Evolutionary conservation across 352 stramenopile genomes (phyloP).

Genomic region (Salisapilia sapeloensis): DNA sequence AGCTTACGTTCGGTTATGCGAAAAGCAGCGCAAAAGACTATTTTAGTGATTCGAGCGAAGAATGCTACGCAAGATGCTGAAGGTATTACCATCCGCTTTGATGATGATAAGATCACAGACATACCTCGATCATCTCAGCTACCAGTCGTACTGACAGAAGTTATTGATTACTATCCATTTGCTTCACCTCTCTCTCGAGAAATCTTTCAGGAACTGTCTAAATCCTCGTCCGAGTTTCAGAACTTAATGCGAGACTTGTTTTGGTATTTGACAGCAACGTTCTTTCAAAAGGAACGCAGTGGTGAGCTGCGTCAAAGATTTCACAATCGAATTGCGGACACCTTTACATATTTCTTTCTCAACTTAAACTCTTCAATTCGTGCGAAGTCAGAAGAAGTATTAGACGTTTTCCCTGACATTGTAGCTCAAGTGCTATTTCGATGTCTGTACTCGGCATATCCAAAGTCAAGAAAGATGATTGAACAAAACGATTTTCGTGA

Average conservation of each 20-base stretch:
- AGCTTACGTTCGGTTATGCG: constrained; percentile 47
- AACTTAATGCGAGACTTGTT: constrained; percentile 56
- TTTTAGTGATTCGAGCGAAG: constrained; percentile 52
- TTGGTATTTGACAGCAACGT: constrained; percentile 42
- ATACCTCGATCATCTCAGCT: constrained; percentile 33
- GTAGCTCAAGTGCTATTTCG: constrained; percentile 45
- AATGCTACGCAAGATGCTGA: constrained; percentile 51
- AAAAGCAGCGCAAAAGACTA: constrained; percentile 47
- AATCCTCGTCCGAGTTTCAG: constrained; percentile 19
- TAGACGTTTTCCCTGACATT: constrained; percentile 35
- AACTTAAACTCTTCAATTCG: constrained; percentile 28
- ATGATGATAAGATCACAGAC: constrained; percentile 21
- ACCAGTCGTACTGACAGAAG: constrained; percentile 20
- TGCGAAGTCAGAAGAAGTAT: constrained; percentile 28
- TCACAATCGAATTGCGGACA: constrained; percentile 48
- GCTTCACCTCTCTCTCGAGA: constrained; percentile 9
- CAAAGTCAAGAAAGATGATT: constrained; percentile 33
- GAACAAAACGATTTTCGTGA: constrained; percentile 10
- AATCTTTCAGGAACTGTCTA: constrained; percentile 29
- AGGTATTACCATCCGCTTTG: constrained; percentile 42
- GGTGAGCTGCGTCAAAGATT: constrained; percentile 17
- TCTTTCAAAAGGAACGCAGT: constrained; percentile 32
- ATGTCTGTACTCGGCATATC: constrained; percentile 51
- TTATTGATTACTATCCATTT: constrained; percentile 22
- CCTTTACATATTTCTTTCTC: constrained; percentile 44